Evolutionary conservation across 371 early-diverging fungal species (phyloP).

Genomic region (Mortierella sp.): DNA sequence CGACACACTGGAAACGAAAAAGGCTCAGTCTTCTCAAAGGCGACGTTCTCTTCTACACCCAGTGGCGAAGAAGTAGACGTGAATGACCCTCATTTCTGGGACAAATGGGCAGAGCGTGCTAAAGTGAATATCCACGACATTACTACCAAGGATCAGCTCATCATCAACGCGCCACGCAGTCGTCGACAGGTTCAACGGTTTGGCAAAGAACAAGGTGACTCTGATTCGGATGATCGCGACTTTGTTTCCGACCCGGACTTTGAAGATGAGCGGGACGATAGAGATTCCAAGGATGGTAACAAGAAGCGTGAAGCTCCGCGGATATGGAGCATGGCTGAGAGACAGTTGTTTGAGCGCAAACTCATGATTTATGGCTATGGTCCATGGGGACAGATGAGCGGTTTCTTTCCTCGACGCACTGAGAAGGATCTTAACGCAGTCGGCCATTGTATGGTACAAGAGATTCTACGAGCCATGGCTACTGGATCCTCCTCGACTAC

Average conservation of each 20-base stretch:
- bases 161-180: conserved; percentile 74
- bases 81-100: conserved; percentile 98
- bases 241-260: conserved; percentile 46
- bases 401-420: conserved; percentile 66
- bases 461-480: conserved; percentile 35
- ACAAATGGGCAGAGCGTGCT: conserved; percentile 90
- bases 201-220: conserved; percentile 52
- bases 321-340: conserved; percentile 83
- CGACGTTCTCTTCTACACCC: conserved; percentile 82
- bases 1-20: conserved; percentile 81
- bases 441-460: conserved; percentile 45
- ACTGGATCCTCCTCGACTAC: conserved; percentile 15
- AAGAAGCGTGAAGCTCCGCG: conserved; percentile 58
- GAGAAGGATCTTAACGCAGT: conserved; percentile 69
- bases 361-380: conserved; percentile 87
- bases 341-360: conserved; percentile 80
- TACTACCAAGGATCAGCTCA: conserved; percentile 65
- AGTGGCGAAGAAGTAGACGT: conserved; percentile 78
- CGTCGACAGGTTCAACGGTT: conserved; percentile 71
- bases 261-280: conserved; percentile 36
- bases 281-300: conserved; percentile 21
- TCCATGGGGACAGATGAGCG: conserved; percentile 76
- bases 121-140: conserved; percentile 73
- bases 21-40: conserved; percentile 93
- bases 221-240: conserved; percentile 49